Evolutionary conservation across 345 rosid genomes (phyloP).

Genomic region (Hibiscus mutabilis): DNA sequence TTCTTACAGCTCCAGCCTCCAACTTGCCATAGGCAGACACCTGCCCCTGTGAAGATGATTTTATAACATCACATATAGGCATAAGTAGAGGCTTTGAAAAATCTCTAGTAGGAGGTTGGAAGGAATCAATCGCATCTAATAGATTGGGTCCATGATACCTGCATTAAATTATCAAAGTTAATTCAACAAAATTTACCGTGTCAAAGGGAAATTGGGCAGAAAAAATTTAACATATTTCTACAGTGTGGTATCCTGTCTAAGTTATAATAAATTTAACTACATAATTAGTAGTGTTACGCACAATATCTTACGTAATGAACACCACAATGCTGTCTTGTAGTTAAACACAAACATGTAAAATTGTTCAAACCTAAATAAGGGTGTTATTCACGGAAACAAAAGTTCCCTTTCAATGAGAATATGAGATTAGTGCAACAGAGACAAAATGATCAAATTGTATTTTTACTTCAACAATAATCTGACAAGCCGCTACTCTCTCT

Average conservation of each 20-base stretch:
- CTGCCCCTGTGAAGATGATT: constrained; percentile 48
- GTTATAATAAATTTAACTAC: background rate
- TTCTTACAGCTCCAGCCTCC: constrained; percentile 88
- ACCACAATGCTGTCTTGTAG: background rate
- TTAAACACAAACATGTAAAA: background rate
- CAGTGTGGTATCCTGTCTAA: background rate
- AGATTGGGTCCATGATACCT: constrained; percentile 84
- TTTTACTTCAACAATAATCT: background rate
- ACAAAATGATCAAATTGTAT: background rate
- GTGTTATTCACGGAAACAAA: background rate
- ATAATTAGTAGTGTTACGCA: background rate
- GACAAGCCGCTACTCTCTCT: background rate
- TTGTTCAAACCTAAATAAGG: background rate
- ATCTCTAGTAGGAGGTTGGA: constrained; percentile 74
- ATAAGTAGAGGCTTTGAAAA: constrained; percentile 74
- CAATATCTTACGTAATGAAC: background rate
- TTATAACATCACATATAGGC: constrained; percentile 88
- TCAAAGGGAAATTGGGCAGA: background rate
- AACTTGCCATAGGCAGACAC: constrained; percentile 87
- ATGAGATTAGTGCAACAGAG: background rate
- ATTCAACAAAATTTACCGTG: background rate
- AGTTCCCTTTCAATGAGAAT: too few species aligned
- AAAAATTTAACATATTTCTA: background rate
- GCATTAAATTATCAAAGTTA: constrained; percentile 20
- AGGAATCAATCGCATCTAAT: constrained; percentile 81